These are phyloP conservation scores for Starmerella bombi DNA, from an alignment of 805 yeast genomes.

Conservation along the genomic window DNA sequence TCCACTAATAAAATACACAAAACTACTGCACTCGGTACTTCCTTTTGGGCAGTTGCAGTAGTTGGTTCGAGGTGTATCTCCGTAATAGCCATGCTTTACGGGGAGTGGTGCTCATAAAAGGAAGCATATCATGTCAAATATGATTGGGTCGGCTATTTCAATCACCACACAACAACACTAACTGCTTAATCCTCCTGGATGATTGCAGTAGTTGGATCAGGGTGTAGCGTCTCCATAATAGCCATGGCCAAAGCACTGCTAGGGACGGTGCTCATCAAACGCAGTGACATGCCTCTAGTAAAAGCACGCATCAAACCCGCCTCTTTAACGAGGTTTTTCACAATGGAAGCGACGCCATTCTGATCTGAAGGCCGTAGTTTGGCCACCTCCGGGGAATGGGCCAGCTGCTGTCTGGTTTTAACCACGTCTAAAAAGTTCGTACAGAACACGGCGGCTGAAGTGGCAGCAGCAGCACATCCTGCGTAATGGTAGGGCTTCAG, in stretches of 20 bases:
- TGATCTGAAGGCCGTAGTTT: slow-evolving; percentile 30
- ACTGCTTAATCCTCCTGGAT: slow-evolving; percentile 16
- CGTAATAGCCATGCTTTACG: slow-evolving; percentile 31
- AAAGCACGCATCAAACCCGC: slow-evolving; percentile 28
- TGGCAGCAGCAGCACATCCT: slow-evolving; percentile 29
- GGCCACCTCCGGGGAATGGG: slow-evolving; percentile 30
- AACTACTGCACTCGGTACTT: not conserved
- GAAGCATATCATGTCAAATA: too few species aligned
- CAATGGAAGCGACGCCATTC: slow-evolving; percentile 26
- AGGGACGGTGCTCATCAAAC: slow-evolving; percentile 30
- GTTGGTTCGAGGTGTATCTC: slow-evolving; percentile 29
- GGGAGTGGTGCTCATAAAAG: slow-evolving; percentile 30
- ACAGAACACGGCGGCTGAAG: slow-evolving; percentile 26
- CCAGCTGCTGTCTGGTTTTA: slow-evolving; percentile 35
- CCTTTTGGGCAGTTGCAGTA: slow-evolving; percentile 17
- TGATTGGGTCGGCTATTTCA: too few species aligned
- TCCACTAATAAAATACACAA: too few species aligned
- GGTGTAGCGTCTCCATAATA: slow-evolving; percentile 31
- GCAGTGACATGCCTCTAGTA: slow-evolving; percentile 28
- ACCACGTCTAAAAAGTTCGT: slow-evolving; percentile 33
- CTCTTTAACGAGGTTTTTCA: slow-evolving; percentile 28
- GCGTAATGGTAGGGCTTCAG: slow-evolving; percentile 23
- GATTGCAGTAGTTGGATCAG: slow-evolving; percentile 24
- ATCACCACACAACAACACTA: too few species aligned
- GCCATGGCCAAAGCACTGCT: slow-evolving; percentile 32